These are phyloP conservation scores for Striga hermonthica DNA, from an alignment of 305 asterid species.

Conservation along the genomic window DNA sequence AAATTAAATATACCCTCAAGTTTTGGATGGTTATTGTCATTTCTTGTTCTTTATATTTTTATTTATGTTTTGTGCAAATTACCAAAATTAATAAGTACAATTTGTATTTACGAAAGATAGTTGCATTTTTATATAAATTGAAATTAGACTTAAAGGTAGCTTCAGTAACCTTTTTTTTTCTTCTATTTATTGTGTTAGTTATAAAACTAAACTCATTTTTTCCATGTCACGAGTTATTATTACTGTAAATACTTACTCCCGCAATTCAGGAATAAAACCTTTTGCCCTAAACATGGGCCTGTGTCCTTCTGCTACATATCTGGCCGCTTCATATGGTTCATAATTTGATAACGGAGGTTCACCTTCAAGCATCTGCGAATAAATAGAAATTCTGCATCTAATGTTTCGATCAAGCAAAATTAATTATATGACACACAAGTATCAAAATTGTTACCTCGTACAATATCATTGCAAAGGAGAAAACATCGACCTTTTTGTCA, in stretches of 20 bases:
- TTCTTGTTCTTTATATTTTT: background rate
- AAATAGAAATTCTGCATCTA: conserved; percentile 26
- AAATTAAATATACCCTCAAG: background rate
- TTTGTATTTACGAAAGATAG: background rate
- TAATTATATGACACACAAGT: conserved; percentile 12
- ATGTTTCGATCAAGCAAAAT: conserved; percentile 23
- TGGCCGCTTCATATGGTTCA: conserved; percentile 97
- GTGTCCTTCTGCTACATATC: conserved; percentile 84
- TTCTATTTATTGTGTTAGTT: background rate
- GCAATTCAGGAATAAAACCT: conserved; percentile 63
- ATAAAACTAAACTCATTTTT: background rate
- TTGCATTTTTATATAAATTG: background rate
- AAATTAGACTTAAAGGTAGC: background rate
- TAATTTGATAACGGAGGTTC: conserved; percentile 77
- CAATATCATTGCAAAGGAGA: conserved; percentile 92
- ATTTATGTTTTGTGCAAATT: background rate
- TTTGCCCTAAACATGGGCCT: conserved; percentile 83
- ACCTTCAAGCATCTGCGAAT: conserved; percentile 94
- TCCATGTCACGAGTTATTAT: conserved; percentile 16
- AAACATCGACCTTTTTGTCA: conserved; percentile 98
- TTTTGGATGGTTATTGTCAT: too few species aligned
- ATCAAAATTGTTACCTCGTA: conserved; percentile 71
- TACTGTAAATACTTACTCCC: conserved; percentile 60
- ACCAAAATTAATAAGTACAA: background rate
- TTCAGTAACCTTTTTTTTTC: background rate